A percentile compares a stretch with the other conserved stretches of the same genome.
Conservation (phyloP, 2,329 filamentous ascomycete species). For the Hymenoscyphus scutula region DNA sequence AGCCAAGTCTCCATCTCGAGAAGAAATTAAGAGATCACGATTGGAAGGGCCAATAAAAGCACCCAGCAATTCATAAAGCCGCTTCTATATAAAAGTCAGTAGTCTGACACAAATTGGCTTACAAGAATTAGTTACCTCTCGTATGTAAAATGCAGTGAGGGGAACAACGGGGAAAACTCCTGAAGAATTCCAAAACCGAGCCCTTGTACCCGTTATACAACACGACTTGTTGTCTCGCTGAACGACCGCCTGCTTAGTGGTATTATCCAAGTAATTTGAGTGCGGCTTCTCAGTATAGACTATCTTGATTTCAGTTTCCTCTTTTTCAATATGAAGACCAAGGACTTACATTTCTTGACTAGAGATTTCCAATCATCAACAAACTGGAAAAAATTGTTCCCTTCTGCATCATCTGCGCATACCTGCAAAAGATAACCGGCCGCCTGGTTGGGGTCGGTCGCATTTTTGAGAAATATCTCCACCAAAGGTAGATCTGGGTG, state of each 20-base stretch:
- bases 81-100: conserved; percentile 11
- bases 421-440: conserved; percentile 16
- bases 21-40: conserved; percentile 9
- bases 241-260: conserved; percentile 6
- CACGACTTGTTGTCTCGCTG: conserved; percentile 13
- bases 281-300: conserved; percentile 11
- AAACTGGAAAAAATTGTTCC: conserved; percentile 13
- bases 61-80: conserved; percentile 16
- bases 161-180: conserved; percentile 16
- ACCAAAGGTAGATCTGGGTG: conserved; percentile 15
- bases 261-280: conserved; percentile 9
- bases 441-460: conserved; percentile 12
- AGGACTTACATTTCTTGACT: conserved; percentile 15
- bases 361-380: conserved; percentile 14
- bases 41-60: conserved; percentile 13
- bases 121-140: conserved; percentile 11
- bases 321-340: neutral
- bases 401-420: conserved; percentile 8
- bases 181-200: conserved; percentile 12
- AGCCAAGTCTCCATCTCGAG: conserved; percentile 2
- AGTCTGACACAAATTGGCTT: conserved; percentile 1
- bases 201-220: conserved; percentile 13
- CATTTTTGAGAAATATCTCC: conserved; percentile 19
- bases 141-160: conserved; percentile 13
- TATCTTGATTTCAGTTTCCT: conserved; percentile 5